A percentile compares a stretch with the other conserved stretches of the same genome.
Conservation (phyloP, 2,329 filamentous ascomycete genomes). For the Beauveria sp. region DNA sequence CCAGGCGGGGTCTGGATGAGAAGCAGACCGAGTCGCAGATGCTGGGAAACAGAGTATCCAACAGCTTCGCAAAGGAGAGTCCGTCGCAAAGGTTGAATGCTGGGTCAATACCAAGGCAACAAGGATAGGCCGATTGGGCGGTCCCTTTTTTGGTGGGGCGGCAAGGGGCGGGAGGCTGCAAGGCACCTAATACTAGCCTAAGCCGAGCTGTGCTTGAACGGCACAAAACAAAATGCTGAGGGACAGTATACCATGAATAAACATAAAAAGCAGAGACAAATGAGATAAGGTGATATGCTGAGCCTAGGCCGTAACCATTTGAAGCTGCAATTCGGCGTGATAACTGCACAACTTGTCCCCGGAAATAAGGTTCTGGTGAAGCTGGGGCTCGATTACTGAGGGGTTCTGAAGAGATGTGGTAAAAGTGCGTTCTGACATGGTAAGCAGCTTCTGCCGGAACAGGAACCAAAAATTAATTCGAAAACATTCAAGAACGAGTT, state of each 20-base stretch:
- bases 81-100: not conserved
- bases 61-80: conserved; percentile 2
- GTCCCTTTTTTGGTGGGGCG: conserved; percentile 3
- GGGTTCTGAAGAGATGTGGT: not conserved
- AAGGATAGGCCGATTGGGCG: not conserved
- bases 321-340: not conserved
- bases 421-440: not conserved
- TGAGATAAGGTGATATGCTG: too few species aligned
- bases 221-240: not conserved
- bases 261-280: too few species aligned
- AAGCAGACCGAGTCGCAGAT: not conserved
- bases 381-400: not conserved
- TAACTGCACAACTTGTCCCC: not conserved
- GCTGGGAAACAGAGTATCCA: not conserved
- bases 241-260: too few species aligned
- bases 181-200: not conserved
- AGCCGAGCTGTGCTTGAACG: not conserved
- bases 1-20: not conserved
- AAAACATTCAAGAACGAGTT: not conserved
- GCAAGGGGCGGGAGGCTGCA: not conserved
- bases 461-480: not conserved
- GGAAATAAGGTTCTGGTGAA: not conserved
- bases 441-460: not conserved
- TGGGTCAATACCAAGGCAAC: not conserved
- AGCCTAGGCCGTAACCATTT: too few species aligned